Base-by-base conservation (phyloP, 2,329 filamentous ascomycete genomes). In the Ceratocystis eucalypticola region DNA sequence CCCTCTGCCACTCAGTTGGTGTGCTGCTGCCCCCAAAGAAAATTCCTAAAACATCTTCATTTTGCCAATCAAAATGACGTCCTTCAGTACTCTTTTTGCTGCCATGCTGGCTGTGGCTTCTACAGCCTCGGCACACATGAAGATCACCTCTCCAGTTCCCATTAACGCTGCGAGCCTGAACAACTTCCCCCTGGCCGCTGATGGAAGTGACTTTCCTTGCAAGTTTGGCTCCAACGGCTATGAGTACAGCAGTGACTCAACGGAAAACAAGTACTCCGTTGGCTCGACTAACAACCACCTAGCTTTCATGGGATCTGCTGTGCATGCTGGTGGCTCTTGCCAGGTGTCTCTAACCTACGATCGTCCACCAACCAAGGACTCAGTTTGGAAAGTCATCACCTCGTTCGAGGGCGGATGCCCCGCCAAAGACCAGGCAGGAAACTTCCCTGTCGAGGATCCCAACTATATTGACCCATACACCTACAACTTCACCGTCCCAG, bases 281-380 rank as follows among this genome's bases (percentile, higher is more conserved):
- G 90, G 90, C 3, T 81, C 82, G 5, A 69, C 74, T 0, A 68
- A 70, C 0, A 83, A 88, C 71, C 74, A 77, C 0, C 79, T 96
- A 1, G 74, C 76, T 0, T 89, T 96, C 75, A 77, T 77, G 0
- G 92, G 91, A 45, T 78, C 80, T 62, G 92, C 91, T 2, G 84
- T 87, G 0, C 94, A 99, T 71, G 92, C 92, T 20, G 94, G 94
- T 65, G 94, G 94, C 0, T 95, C 90, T 0, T 97, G 94, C 78
- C 94, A 99, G 72, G 77, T 97, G 67, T 88, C 87, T 7, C 78
- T 99, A 71, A 94, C 92, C 0, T 91, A 88, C 20, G 93, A 96
- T 70, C 78, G 80, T 10, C 77, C 80, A 12, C 86, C 91, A 0
- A 86, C 83, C 30, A 83, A 82, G 70, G 75, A 82, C 70, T 87